These are phyloP conservation scores for Pseudogymnoascus sp. DNA, from an alignment of 2,329 filamentous ascomycete species.

Conservation along the genomic window DNA sequence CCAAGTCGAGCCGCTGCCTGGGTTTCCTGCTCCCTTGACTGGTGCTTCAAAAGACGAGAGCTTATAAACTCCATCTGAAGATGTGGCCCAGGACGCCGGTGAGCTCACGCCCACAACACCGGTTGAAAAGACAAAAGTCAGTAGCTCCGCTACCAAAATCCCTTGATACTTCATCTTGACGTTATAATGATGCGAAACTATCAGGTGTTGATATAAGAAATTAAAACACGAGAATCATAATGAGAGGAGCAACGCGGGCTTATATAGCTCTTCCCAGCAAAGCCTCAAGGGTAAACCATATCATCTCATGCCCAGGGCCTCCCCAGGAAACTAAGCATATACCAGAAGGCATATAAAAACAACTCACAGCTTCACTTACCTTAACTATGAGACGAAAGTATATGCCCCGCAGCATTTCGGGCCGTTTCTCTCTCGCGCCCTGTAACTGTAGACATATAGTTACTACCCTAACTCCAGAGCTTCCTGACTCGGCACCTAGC, in stretches of 20 bases:
- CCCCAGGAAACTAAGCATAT: neutral
- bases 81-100: slow-evolving; percentile 2
- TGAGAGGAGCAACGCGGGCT: neutral
- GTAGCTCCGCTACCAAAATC: neutral
- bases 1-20: slow-evolving; percentile 27
- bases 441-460: neutral
- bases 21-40: neutral
- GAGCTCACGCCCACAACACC: neutral
- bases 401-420: neutral
- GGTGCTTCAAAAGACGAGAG: slow-evolving; percentile 23
- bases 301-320: neutral
- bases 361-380: neutral
- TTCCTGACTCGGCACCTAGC: neutral
- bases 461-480: neutral
- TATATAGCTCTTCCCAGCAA: neutral
- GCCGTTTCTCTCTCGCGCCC: neutral
- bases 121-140: slow-evolving; percentile 7
- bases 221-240: neutral
- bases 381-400: neutral
- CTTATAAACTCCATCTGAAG: slow-evolving; percentile 7
- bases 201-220: neutral
- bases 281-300: neutral
- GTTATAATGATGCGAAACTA: neutral
- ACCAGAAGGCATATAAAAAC: neutral
- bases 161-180: slow-evolving; percentile 18